Conservation (phyloP, 768 basidiomycete species). For the Vishniacozyma victoriae region DNA sequence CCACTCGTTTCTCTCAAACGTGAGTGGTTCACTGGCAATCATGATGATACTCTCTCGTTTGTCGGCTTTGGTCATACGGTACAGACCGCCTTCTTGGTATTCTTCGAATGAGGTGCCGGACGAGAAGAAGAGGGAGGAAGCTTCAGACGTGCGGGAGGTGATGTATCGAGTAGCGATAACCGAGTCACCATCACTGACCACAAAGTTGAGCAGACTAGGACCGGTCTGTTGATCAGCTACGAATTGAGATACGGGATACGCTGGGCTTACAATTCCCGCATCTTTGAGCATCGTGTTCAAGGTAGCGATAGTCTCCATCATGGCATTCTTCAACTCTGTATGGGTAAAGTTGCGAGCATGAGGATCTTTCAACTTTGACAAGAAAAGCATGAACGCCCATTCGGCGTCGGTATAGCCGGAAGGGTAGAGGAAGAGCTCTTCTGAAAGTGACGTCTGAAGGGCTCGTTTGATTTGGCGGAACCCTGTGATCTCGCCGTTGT, state of each 20-base stretch:
- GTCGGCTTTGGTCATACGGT: slow-evolving; percentile 91
- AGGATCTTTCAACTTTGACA: slow-evolving; percentile 75
- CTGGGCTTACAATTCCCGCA: slow-evolving; percentile 49
- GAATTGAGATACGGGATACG: not conserved
- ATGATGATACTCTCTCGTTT: slow-evolving; percentile 91
- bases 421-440: slow-evolving; percentile 78
- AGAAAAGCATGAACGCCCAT: slow-evolving; percentile 89
- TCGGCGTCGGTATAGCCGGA: slow-evolving; percentile 97
- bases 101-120: slow-evolving; percentile 92
- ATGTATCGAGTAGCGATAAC: slow-evolving; percentile 90
- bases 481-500: slow-evolving; percentile 84
- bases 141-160: slow-evolving; percentile 82
- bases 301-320: slow-evolving; percentile 77
- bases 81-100: slow-evolving; percentile 79
- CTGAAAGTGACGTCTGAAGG: slow-evolving; percentile 68
- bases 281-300: slow-evolving; percentile 72
- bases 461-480: slow-evolving; percentile 74
- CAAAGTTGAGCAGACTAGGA: slow-evolving; percentile 92
- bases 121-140: slow-evolving; percentile 93
- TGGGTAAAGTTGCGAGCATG: slow-evolving; percentile 70
- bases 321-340: slow-evolving; percentile 66
- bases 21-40: slow-evolving; percentile 75
- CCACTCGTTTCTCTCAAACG: slow-evolving; percentile 98
- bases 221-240: slow-evolving; percentile 40
- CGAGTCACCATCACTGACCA: slow-evolving; percentile 88